Percentiles rank a stretch among this genome's conserved stretches.
Evolutionary conservation across 441 rosid genomes (phyloP).

Genomic region (Capsella rubella): DNA sequence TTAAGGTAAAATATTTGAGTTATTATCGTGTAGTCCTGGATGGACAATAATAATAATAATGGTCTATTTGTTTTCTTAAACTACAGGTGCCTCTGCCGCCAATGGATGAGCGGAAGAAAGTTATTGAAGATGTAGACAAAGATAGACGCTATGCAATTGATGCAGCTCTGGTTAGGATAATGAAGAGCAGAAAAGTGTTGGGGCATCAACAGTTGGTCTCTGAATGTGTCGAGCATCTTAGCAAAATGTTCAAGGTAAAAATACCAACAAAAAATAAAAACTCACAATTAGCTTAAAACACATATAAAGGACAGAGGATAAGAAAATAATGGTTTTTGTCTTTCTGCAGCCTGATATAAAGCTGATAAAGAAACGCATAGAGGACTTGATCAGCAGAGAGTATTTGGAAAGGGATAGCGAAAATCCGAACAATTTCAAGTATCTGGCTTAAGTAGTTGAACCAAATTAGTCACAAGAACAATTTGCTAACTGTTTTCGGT

Average conservation of each 20-base stretch:
- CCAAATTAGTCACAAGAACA: too few relatives aligned
- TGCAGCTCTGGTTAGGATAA: constrained; percentile 88
- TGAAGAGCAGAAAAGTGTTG: constrained; percentile 86
- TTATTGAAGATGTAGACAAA: constrained; percentile 79
- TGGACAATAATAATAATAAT: neutral
- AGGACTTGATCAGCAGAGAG: constrained; percentile 77
- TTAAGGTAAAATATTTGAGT: constrained; percentile 55
- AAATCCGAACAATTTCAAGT: constrained; percentile 55
- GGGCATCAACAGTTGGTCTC: constrained; percentile 74
- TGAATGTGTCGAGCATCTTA: constrained; percentile 84
- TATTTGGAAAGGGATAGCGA: constrained; percentile 72
- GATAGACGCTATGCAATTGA: constrained; percentile 85
- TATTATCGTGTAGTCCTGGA: neutral
- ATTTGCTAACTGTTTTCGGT: too few relatives aligned
- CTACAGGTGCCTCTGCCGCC: constrained; percentile 69
- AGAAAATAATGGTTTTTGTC: neutral
- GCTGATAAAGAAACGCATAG: constrained; percentile 85
- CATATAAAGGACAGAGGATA: neutral
- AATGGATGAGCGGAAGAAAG: constrained; percentile 77
- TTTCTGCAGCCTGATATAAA: constrained; percentile 70
- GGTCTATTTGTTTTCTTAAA: neutral
- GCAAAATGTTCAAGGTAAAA: constrained; percentile 76
- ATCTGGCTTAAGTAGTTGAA: constrained; percentile 59
- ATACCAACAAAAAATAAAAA: neutral
- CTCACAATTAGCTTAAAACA: neutral